Base-by-base conservation (phyloP, 306 rosid genomes). In the Sophora flavescens region DNA sequence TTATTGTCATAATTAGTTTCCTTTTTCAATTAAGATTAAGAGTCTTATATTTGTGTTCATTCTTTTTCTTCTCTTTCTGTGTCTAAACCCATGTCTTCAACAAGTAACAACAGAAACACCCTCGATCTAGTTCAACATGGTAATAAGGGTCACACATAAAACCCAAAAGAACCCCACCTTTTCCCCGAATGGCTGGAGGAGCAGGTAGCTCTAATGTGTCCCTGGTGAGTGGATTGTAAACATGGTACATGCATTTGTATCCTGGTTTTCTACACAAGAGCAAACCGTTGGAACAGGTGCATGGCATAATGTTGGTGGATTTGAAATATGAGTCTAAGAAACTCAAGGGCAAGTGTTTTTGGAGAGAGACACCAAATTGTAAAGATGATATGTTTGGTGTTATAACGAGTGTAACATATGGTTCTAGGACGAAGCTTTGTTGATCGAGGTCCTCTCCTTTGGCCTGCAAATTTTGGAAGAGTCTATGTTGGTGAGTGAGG, bases 101-200 rank as follows among this genome's bases (percentile, higher is more conserved):
- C n/a, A 41, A 64, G 8, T 0, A 22, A 52, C 26, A 0, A 64
- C n/a, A 14, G 61, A 64, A 0, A 76, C 65, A 16, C 1, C 6
- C 0, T n/a, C n/a, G n/a, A n/a, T 75, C 54, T 0, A 4, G 26
- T 62, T 13, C 39, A 12, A 48, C 3, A 6, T 3, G 35, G 15
- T 41, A 77, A 56, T 77, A 77, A 32, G 75, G 75, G 18, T 77
- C 75, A 22, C 81, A 77, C 1, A n/a, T 30, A 67, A 77, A 77
- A 16, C 81, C 81, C 39, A 57, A 60, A 4, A 67, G 68, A 57
- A 57, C 81, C 5, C 68, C 75, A 18, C 42, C 53, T 3, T 50
- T 44, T n/a, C n/a, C n/a, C n/a, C n/a, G n/a, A 8, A n/a, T n/a
- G 54, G 42, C 75, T 56, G n/a, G n/a, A n/a, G 5, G 36, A 32